These are phyloP conservation scores for Babesia divergens DNA, from an alignment of 169 alveolate species.

Conservation along the genomic window DNA sequence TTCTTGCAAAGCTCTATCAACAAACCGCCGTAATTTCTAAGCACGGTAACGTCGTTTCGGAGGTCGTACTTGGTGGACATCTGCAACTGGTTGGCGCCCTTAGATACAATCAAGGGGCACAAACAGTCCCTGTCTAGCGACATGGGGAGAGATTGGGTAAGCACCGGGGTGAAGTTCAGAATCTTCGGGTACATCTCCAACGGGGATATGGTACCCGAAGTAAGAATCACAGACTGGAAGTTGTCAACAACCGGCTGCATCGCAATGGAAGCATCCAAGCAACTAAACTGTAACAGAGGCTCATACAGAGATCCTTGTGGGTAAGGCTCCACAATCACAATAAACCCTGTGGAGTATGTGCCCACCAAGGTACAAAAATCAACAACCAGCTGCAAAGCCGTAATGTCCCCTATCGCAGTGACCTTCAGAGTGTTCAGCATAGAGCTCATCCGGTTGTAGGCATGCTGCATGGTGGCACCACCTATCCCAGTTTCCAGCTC, in stretches of 20 bases:
- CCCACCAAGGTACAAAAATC: constrained; percentile 93
- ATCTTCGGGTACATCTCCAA: constrained; percentile 92
- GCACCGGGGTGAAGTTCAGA: constrained; percentile 89
- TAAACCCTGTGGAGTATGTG: constrained; percentile 91
- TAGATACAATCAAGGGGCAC: constrained; percentile 93
- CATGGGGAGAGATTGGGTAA: constrained; percentile 90
- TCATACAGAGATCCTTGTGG: constrained; percentile 93
- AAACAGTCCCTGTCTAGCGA: constrained; percentile 91
- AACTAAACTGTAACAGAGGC: constrained; percentile 90
- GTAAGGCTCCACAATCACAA: constrained; percentile 93
- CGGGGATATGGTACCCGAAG: constrained; percentile 98
- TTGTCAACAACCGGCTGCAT: constrained; percentile 89
- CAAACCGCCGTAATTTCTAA: constrained; percentile 90
- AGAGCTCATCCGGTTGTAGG: constrained; percentile 72
- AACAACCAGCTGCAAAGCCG: constrained; percentile 81
- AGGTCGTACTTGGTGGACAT: constrained; percentile 89
- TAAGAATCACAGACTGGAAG: constrained; percentile 89
- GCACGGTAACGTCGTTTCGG: constrained; percentile 86
- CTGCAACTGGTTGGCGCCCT: constrained; percentile 88
- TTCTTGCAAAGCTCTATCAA: constrained; percentile 85
- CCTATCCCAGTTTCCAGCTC: constrained; percentile 41
- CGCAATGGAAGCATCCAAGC: constrained; percentile 96
- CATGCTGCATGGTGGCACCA: constrained; percentile 24
- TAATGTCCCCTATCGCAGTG: constrained; percentile 77
- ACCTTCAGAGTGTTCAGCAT: constrained; percentile 80